Base-by-base conservation (phyloP, 805 yeast genomes). In the Pichia eremophila region DNA sequence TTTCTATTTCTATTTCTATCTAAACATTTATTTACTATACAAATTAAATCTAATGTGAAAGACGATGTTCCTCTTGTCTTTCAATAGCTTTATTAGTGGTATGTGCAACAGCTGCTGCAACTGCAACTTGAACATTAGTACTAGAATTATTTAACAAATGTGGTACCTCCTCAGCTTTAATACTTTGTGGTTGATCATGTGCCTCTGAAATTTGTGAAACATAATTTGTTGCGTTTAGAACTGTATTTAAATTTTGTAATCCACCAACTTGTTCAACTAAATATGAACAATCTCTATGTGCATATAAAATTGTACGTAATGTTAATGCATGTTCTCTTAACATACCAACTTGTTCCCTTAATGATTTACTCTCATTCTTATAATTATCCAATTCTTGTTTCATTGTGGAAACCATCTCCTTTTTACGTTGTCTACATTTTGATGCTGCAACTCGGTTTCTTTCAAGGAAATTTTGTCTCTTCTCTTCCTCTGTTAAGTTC, bases 381-480 rank as follows among this genome's bases (percentile, higher is more conserved):
- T 81, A 87, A 56, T 77, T 81, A 40, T 79, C 74, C 46, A 88
- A 72, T 61, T 89, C 95, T 42, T 74, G 78, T 62, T 89, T 95
- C 78, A 93, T 83, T 55, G 83, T 84, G 49, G 78, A 81, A 34
- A 89, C 77, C 72, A 84, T 83, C 61, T 86, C 88, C 69, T 93
- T 93, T 72, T 93, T 93, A 32, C 98, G 77, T 66, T 85, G 95
- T 53, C 99, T 78, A 70, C 98, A 93, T 62, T 89, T 90, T n/a
- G 95, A 82, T 0, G 99, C 99, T 0, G 99, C 99, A 12, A 91
- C 81, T 50, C 99, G 73, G 64, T 93, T 93, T 56, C 98, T 74
- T 62, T 93, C 99, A 53, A 93, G 66, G 56, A 91, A 91, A 56
- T 75, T 81, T 59, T 79, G 78, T 25, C 97, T 76, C 59, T 85